Percentiles rank a stretch among this genome's conserved stretches.
Evolutionary conservation across 208 protist species (phyloP).

Genomic region (Leishmania lainsoni): DNA sequence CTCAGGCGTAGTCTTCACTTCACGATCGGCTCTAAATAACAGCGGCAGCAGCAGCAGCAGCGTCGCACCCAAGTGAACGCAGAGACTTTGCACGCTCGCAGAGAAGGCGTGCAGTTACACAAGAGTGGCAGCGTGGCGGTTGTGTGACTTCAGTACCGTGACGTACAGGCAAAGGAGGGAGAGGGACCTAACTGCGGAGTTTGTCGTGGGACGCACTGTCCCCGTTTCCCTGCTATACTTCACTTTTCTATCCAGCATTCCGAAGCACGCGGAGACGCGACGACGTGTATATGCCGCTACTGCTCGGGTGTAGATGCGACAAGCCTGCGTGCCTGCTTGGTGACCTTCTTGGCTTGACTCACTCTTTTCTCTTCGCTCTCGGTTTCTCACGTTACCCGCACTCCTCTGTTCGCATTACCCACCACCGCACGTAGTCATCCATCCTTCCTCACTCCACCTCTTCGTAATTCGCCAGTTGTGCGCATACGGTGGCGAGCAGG

Average conservation of each 20-base stretch:
- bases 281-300: neutral
- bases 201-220: neutral
- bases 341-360: neutral
- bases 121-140: neutral
- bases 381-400: neutral
- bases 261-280: neutral
- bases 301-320: neutral
- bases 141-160: neutral
- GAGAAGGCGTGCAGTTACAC: neutral
- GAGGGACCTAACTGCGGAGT: neutral
- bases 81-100: constrained; percentile 2
- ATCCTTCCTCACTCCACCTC: neutral
- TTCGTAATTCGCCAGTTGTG: neutral
- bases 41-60: neutral
- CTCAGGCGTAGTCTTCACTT: neutral
- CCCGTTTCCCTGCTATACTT: neutral
- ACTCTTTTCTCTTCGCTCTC: neutral
- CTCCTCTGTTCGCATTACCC: neutral
- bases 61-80: neutral
- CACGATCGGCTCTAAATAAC: neutral
- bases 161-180: neutral
- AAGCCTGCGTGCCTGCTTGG: neutral
- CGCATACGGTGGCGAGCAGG: neutral
- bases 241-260: neutral
- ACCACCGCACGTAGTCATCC: neutral